A percentile compares a stretch with the other conserved stretches of the same genome.
These are phyloP conservation scores for Evernia prunastri DNA, from an alignment of 495 filamentous ascomycete genomes.

Conservation along the genomic window DNA sequence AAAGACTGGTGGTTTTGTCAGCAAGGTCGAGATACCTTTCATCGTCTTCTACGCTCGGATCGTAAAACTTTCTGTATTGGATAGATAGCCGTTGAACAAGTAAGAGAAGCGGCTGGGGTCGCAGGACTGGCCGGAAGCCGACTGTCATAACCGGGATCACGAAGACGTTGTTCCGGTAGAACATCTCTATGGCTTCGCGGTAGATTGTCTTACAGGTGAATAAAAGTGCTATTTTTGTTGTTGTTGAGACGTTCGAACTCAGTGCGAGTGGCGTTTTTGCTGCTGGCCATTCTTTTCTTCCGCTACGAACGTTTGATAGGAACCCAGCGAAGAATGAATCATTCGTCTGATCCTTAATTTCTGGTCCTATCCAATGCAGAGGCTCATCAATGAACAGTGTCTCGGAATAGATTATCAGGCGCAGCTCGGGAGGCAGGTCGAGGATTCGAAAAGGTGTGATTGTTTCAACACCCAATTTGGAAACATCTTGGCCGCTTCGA, in stretches of 20 bases:
- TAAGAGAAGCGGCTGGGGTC: neutral
- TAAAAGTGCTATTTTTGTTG: neutral
- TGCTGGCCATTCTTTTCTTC: neutral
- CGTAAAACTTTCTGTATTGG: neutral
- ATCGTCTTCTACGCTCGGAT: neutral
- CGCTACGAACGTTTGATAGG: neutral
- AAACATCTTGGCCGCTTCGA: neutral
- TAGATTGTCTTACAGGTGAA: neutral
- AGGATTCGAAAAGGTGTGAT: neutral
- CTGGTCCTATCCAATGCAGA: neutral
- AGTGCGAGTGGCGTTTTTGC: neutral
- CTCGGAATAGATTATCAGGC: neutral
- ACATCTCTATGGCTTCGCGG: neutral
- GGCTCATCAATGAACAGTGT: neutral
- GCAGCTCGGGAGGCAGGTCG: neutral
- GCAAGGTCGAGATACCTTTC: neutral
- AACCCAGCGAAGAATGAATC: neutral
- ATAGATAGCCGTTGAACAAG: neutral
- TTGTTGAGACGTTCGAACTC: neutral
- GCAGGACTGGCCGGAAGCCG: neutral
- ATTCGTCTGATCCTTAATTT: neutral
- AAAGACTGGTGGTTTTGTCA: neutral
- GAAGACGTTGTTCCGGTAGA: neutral
- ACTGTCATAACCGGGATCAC: slow-evolving; percentile 1
- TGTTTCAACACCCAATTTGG: neutral